Evolutionary conservation across 208 protist species (phyloP), one percentile per base, ranked within the genome.

Genomic region (Acanthamoeba healyi): DNA sequence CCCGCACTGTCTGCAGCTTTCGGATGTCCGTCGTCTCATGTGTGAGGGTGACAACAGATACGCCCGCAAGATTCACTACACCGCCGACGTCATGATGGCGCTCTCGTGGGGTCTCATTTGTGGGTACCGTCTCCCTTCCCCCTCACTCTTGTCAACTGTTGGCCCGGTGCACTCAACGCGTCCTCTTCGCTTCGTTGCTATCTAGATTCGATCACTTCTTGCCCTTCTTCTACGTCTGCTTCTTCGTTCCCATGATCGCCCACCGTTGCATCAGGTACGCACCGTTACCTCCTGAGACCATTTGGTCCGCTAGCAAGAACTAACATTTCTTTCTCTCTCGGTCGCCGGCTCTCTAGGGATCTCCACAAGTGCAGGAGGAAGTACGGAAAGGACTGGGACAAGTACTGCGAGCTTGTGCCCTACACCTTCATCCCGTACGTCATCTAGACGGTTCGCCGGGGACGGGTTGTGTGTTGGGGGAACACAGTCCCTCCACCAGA

Each of bases 371-470:
- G 98, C 95, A 92, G 87, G 19, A 94, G 87, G 56, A 99, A 99
- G 97, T 99, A 99, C 94, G 98, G 98, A 36, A 97, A 98, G 94
- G 95, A 99, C 94, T 99, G 99, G 98, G 98, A 99, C 79, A 96
- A 98, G 82, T 99, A 99, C 95, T 97, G 98, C 91, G 94, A 95
- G 70, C 19, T 97, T 14, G 98, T 99, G 22, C 98, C 98, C 32
- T 99, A 98, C 95, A 97, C 97, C 93, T 98, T 99, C 93, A 99
- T 99, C 94, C 99, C 99, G 17, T 98, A 97, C 94, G 96, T 99
- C 49, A 99, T 98, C 95, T 99, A n/a, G n/a, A n/a, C n/a, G n/a
- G n/a, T n/a, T n/a, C n/a, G n/a, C n/a, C n/a, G n/a, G n/a, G n/a
- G n/a, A n/a, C n/a, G n/a, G n/a, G n/a, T n/a, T n/a, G n/a, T n/a